Conservation (phyloP, 805 yeast species). For the Candida ulmi region DNA sequence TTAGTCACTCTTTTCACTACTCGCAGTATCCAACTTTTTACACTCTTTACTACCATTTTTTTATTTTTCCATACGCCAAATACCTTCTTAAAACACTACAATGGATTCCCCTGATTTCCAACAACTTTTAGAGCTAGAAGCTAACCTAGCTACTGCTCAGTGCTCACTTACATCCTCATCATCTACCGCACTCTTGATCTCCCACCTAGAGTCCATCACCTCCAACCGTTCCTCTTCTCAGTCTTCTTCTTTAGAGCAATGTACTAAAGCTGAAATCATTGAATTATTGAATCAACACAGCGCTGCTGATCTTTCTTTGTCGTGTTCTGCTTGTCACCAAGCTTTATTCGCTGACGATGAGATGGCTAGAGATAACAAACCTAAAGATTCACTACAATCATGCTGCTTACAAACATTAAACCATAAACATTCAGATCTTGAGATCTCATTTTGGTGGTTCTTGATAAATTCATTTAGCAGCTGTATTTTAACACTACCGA, state of each 20-base stretch:
- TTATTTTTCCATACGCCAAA: too few species aligned
- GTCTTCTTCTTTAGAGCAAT: constrained; percentile 10
- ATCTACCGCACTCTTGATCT: constrained; percentile 8
- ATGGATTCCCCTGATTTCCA: constrained; percentile 16
- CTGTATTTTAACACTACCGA: constrained; percentile 41
- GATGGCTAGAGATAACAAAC: constrained; percentile 11
- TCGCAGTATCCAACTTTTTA: not conserved
- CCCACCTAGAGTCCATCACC: constrained; percentile 11
- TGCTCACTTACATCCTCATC: not conserved
- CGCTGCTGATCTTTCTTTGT: constrained; percentile 16
- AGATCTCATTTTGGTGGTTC: constrained; percentile 38
- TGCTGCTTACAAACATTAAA: constrained; percentile 19
- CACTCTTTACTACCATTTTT: too few species aligned
- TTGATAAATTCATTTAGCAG: constrained; percentile 38
- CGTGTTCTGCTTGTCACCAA: constrained; percentile 22
- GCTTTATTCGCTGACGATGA: constrained; percentile 19
- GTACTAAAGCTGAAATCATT: constrained; percentile 26
- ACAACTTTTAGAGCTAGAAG: constrained; percentile 18
- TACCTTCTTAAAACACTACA: too few species aligned
- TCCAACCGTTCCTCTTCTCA: not conserved
- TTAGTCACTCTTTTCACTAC: not conserved
- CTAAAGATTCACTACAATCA: constrained; percentile 8
- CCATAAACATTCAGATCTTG: constrained; percentile 20
- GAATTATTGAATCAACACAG: constrained; percentile 18
- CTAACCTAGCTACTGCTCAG: constrained; percentile 8